phyloP scores from a whole-genome alignment of 2,329 filamentous ascomycete genomes.

The Penicillium brevicompactum region DNA sequence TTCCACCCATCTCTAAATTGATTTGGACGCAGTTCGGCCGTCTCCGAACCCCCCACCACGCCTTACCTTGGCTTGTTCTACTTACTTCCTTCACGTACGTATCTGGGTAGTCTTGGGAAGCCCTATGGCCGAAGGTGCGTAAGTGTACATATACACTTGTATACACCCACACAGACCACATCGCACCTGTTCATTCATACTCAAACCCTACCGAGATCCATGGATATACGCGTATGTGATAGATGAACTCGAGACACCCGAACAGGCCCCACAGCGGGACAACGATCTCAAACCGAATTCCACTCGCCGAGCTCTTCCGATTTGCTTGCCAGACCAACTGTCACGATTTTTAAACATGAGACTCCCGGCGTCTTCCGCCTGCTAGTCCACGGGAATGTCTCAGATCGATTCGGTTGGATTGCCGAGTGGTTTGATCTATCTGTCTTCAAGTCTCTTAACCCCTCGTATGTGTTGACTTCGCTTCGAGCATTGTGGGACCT shows the following conservation, averaged over 20 bases:
- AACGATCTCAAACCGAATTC: slow-evolving; percentile 24
- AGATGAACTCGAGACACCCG: not conserved
- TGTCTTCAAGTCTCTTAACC: no score
- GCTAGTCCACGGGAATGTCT: slow-evolving; percentile 18
- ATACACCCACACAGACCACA: no score
- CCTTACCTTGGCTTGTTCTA: not conserved
- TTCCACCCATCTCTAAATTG: not conserved
- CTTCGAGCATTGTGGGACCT: no score
- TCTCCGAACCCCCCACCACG: not conserved
- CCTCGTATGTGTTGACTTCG: not conserved
- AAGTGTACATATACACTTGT: no score
- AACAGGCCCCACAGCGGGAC: slow-evolving; percentile 28
- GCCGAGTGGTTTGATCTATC: not conserved
- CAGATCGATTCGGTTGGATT: not conserved
- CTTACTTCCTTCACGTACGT: not conserved
- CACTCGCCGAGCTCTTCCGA: slow-evolving; percentile 28
- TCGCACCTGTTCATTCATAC: no score
- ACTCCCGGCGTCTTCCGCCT: slow-evolving; percentile 19
- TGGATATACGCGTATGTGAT: not conserved
- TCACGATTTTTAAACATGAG: slow-evolving; percentile 16
- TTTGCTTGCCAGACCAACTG: slow-evolving; percentile 20
- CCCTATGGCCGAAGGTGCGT: no score
- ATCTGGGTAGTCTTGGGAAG: not conserved
- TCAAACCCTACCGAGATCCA: no score
- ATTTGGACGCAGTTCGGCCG: not conserved